phyloP scores from a whole-genome alignment of 768 basidiomycete genomes.

The Podaxis mareebaensis region DNA sequence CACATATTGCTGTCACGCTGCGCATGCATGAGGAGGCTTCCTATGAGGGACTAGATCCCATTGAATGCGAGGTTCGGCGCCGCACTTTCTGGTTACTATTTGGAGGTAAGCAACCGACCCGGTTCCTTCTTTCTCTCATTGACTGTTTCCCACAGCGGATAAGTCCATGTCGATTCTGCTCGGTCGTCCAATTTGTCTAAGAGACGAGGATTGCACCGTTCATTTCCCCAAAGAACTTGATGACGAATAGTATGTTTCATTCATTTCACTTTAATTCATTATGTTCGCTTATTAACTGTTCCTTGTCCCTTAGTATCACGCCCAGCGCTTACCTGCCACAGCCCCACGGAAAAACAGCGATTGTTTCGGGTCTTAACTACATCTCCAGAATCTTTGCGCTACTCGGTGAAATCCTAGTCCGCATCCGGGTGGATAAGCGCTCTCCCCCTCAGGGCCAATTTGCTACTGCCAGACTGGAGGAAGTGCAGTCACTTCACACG shows the following conservation, averaged over 20 bases:
- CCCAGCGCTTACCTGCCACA: slow-evolving; percentile 80
- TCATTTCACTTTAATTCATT: slow-evolving; percentile 28
- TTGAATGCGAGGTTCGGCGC: slow-evolving; percentile 86
- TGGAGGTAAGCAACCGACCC: slow-evolving; percentile 56
- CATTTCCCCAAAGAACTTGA: slow-evolving; percentile 88
- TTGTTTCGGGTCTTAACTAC: slow-evolving; percentile 87
- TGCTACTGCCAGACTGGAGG: slow-evolving; percentile 80
- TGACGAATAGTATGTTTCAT: slow-evolving; percentile 76
- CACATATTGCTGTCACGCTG: slow-evolving; percentile 78
- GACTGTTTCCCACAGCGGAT: slow-evolving; percentile 54
- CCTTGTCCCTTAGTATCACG: slow-evolving; percentile 63
- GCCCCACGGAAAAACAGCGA: slow-evolving; percentile 82
- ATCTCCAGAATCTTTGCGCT: slow-evolving; percentile 84
- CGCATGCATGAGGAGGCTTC: slow-evolving; percentile 86
- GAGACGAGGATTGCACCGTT: slow-evolving; percentile 89
- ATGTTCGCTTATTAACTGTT: slow-evolving; percentile 26
- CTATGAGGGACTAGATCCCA: slow-evolving; percentile 80
- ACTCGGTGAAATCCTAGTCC: slow-evolving; percentile 83
- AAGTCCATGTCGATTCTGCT: slow-evolving; percentile 88
- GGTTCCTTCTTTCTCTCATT: background rate
- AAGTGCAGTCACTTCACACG: slow-evolving; percentile 77
- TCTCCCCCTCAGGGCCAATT: slow-evolving; percentile 85
- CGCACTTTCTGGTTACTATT: slow-evolving; percentile 89
- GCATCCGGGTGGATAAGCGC: slow-evolving; percentile 84
- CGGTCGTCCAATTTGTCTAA: slow-evolving; percentile 80